Evolutionary conservation across 345 rosid genomes (phyloP), one percentile per base, ranked within the genome.

Genomic region (Populus deltoides): DNA sequence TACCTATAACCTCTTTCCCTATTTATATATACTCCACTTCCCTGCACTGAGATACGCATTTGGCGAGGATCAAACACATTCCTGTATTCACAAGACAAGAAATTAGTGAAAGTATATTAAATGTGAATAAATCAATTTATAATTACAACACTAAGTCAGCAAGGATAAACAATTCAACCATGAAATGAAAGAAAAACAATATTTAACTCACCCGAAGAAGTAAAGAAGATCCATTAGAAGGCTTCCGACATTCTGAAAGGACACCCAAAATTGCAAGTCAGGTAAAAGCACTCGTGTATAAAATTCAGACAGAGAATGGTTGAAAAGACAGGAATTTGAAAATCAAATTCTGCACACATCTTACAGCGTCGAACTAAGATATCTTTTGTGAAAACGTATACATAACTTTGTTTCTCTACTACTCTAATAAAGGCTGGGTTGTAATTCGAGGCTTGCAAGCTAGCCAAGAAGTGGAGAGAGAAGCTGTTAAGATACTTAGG

Each of bases 51-150:
- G 76, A 93, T 87, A 71, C 97, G 94, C 90, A 95, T 93, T 83
- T 89, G 96, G 71, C 99, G 99, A 85, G 99, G 99, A 87, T 95
- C 99, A 87, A 95, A 95, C 75, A 95, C 92, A 82, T 95, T 92
- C 84, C 99, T 95, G 87, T 79, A 86, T 43, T 47, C 72, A 80
- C 67, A 43, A 81, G 77, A 79, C 33, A 75, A 55, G 47, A 68
- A 47, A 71, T 71, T 20, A 35, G 55, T 29, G 6, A 59, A 12
- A 68, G 24, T 43, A 65, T 51, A 57, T 61, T 17, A 74, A 53
- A 10, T 39, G 74, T 31, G 25, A 72, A 27, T 51, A 15, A 12
- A 22, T 27, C 17, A 57, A 78, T 18, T 45, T 55, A 22, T 66
- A 3, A 12, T 20, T 63, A n/a, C 16, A n/a, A 15, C 31, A 25